A percentile compares a stretch with the other conserved stretches of the same genome.
phyloP scores from a whole-genome alignment of 495 filamentous ascomycete genomes.

The Penicillium egyptiacum region DNA sequence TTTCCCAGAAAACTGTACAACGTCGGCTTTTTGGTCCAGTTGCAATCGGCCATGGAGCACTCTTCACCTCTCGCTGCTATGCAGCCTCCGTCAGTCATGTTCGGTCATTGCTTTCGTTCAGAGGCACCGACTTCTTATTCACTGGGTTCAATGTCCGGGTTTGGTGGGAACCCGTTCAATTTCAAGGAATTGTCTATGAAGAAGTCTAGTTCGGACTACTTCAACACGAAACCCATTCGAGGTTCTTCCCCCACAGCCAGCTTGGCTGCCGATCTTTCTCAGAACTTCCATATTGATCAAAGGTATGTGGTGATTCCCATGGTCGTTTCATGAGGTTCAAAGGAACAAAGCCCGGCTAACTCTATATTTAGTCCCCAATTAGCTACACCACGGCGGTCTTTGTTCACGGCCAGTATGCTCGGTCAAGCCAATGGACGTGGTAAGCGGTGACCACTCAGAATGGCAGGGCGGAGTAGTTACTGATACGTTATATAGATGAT shows the following conservation, averaged over 20 bases:
- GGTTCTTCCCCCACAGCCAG: constrained; percentile 89
- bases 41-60: constrained; percentile 65
- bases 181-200: constrained; percentile 73
- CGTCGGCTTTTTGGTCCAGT: constrained; percentile 12
- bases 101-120: constrained; percentile 54
- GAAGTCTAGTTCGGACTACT: constrained; percentile 61
- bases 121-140: constrained; percentile 54
- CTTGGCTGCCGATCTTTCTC: constrained; percentile 88
- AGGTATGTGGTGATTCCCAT: constrained; percentile 57
- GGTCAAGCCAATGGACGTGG: constrained; percentile 65
- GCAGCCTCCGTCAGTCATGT: constrained; percentile 71
- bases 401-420: constrained; percentile 82
- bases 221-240: constrained; percentile 73
- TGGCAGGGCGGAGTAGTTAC: constrained; percentile 9
- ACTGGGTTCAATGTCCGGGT: constrained; percentile 47
- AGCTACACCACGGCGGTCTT: constrained; percentile 85
- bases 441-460: constrained; percentile 46
- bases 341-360: constrained; percentile 26
- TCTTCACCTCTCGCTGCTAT: constrained; percentile 94
- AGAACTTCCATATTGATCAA: constrained; percentile 92
- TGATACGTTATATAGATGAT: constrained; percentile 47
- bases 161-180: constrained; percentile 66
- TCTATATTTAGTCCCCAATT: constrained; percentile 72
- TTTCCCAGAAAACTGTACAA: constrained; percentile 11
- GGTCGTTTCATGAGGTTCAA: constrained; percentile 2